These are phyloP conservation scores for Neoboletus magnificus DNA, from an alignment of 768 basidiomycete species.

Conservation along the genomic window DNA sequence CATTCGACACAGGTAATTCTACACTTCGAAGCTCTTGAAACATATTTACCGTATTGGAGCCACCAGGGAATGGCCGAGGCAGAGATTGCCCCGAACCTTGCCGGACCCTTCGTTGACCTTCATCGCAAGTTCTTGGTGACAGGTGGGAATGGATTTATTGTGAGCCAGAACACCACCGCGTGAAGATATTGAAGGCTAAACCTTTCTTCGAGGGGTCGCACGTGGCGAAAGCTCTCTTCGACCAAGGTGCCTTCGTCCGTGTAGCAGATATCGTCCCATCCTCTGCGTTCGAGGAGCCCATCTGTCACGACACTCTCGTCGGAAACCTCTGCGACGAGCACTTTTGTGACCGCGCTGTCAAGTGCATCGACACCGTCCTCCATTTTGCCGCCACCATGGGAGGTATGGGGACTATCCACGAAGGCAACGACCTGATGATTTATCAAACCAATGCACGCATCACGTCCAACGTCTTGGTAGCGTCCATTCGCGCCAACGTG, in stretches of 20 bases:
- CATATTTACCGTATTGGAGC: neutral
- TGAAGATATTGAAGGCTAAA: neutral
- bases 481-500: constrained; percentile 38
- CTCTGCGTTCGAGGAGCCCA: constrained; percentile 19
- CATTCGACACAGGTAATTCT: neutral
- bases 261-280: constrained; percentile 40
- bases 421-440: constrained; percentile 45
- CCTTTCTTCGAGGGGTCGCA: constrained; percentile 45
- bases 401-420: constrained; percentile 62
- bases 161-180: constrained; percentile 22
- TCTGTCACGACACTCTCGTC: constrained; percentile 36
- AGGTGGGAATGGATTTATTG: constrained; percentile 56
- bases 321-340: constrained; percentile 47
- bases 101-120: neutral
- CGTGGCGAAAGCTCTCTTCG: constrained; percentile 39
- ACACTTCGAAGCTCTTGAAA: neutral
- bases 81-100: neutral
- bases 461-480: constrained; percentile 45
- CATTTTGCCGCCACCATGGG: constrained; percentile 65
- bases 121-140: constrained; percentile 37
- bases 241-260: constrained; percentile 35
- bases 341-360: constrained; percentile 37
- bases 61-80: neutral
- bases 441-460: constrained; percentile 50
- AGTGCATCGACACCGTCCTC: constrained; percentile 43